A percentile compares a stretch with the other conserved stretches of the same genome.
phyloP scores from a whole-genome alignment of 106 monocot genomes.

The Allium fistulosum region DNA sequence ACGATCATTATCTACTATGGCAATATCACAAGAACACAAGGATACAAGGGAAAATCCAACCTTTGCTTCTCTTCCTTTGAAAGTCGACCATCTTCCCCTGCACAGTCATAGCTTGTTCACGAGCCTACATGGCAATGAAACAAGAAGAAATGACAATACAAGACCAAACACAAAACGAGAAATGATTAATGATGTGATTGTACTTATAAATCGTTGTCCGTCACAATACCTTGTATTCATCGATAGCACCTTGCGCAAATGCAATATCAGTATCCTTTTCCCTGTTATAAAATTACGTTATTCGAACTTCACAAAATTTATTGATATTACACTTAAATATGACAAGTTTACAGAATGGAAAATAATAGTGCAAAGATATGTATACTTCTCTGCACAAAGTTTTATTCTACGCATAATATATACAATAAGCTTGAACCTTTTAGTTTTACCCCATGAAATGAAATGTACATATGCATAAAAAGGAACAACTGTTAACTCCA shows the following conservation, averaged over 20 bases:
- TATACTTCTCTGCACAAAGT: neutral
- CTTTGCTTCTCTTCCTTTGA: conserved; percentile 92
- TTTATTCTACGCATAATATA: neutral
- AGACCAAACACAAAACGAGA: neutral
- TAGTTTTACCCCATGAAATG: too few species aligned
- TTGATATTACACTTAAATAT: too few species aligned
- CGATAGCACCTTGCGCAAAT: conserved; percentile 97
- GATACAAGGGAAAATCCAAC: conserved; percentile 22
- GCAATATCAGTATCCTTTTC: conserved; percentile 96
- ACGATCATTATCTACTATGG: too few species aligned
- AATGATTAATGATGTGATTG: neutral
- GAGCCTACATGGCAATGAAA: conserved; percentile 40
- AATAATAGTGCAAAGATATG: neutral
- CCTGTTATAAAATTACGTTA: conserved; percentile 34
- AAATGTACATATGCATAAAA: too few species aligned
- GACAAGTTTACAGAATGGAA: neutral
- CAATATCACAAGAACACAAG: neutral
- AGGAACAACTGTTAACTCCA: too few species aligned
- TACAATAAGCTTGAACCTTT: too few species aligned
- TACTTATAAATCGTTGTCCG: neutral
- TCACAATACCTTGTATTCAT: conserved; percentile 91
- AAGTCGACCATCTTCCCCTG: conserved; percentile 94
- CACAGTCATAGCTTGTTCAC: conserved; percentile 65
- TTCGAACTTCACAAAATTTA: neutral
- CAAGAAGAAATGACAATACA: neutral